Conservation (phyloP, 2,329 filamentous ascomycete species). For the Colletotrichum destructivum region DNA sequence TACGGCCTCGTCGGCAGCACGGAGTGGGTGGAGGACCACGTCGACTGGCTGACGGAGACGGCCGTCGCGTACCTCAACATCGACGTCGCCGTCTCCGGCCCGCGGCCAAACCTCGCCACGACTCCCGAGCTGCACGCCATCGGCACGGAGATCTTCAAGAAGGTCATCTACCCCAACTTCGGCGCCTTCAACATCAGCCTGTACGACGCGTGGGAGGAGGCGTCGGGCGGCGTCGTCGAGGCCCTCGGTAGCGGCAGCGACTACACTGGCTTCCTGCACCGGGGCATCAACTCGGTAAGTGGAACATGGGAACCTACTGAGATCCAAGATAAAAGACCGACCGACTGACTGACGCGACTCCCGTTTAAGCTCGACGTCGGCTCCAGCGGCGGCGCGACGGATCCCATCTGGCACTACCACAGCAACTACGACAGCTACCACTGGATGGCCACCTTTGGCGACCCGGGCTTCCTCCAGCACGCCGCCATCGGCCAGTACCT, state of each 20-base stretch:
- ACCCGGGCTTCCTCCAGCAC: constrained; percentile 75
- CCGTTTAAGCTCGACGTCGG: constrained; percentile 68
- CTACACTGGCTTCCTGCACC: constrained; percentile 77
- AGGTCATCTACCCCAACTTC: constrained; percentile 72
- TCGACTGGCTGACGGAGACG: constrained; percentile 80
- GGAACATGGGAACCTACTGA: rapidly evolving
- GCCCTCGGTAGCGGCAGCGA: constrained; percentile 78
- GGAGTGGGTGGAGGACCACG: constrained; percentile 88
- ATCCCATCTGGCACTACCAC: constrained; percentile 82
- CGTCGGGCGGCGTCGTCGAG: constrained; percentile 54
- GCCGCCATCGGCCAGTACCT: constrained; percentile 67
- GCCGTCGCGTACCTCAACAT: constrained; percentile 87
- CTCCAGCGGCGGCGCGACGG: constrained; percentile 58
- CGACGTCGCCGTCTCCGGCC: constrained; percentile 76
- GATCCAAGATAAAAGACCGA: constrained; percentile 49
- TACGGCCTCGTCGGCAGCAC: constrained; percentile 86
- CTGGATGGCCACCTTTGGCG: constrained; percentile 87
- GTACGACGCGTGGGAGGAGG: constrained; percentile 59
- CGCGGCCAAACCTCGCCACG: constrained; percentile 68
- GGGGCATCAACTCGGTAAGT: constrained; percentile 58
- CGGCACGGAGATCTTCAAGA: constrained; percentile 72
- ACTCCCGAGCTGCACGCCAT: constrained; percentile 79
- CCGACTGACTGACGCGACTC: constrained; percentile 37
- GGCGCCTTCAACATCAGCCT: constrained; percentile 62
- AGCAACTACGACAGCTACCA: constrained; percentile 85